Conservation (phyloP, 2,329 filamentous ascomycete species). For the Talaromyces funiculosus region DNA sequence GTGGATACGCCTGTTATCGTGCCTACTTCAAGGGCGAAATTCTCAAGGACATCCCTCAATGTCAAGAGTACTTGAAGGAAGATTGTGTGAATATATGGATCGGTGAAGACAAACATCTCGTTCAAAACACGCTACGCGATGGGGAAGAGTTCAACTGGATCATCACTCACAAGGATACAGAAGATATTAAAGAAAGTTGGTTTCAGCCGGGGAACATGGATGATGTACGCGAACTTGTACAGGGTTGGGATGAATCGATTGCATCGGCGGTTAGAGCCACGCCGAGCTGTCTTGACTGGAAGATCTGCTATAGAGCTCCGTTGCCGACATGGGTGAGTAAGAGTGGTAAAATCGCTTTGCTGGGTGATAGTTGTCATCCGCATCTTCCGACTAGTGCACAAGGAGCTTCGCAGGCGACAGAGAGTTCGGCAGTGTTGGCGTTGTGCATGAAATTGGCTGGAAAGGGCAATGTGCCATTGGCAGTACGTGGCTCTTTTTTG, state of each 20-base stretch:
- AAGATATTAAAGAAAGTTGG: slow-evolving; percentile 14
- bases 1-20: slow-evolving; percentile 10
- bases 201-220: slow-evolving; percentile 13
- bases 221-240: slow-evolving; percentile 10
- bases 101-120: slow-evolving; percentile 43
- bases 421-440: slow-evolving; percentile 50
- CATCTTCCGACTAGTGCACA: slow-evolving; percentile 63
- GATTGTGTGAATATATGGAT: slow-evolving; percentile 44
- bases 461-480: slow-evolving; percentile 11
- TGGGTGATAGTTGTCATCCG: slow-evolving; percentile 55
- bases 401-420: slow-evolving; percentile 62
- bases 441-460: slow-evolving; percentile 14
- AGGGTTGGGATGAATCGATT: slow-evolving; percentile 10
- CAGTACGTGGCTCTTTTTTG: slow-evolving; percentile 15
- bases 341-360: slow-evolving; percentile 12
- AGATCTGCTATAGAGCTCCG: slow-evolving; percentile 13
- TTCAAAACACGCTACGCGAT: slow-evolving; percentile 47
- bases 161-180: slow-evolving; percentile 45
- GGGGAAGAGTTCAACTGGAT: slow-evolving; percentile 51
- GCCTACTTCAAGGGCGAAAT: slow-evolving; percentile 14
- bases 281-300: slow-evolving; percentile 13
- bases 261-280: background rate
- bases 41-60: slow-evolving; percentile 7
- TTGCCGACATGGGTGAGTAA: slow-evolving; percentile 11
- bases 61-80: slow-evolving; percentile 43